Evolutionary conservation across 768 basidiomycete species (phyloP).

Genomic region (Dacryopinax primogenitus): DNA sequence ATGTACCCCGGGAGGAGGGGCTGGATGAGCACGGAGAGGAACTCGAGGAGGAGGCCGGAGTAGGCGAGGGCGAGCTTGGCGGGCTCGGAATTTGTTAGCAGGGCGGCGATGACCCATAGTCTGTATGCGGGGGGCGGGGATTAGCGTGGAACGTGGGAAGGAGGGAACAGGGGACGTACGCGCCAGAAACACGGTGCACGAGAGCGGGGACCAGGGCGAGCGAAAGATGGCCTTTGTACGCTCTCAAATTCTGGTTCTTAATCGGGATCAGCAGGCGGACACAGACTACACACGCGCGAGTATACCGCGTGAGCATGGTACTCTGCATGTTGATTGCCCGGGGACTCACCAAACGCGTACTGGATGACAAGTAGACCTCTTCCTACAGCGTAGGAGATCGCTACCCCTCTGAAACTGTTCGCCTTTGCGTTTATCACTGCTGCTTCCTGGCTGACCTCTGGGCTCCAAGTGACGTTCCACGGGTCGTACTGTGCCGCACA

Average conservation of each 20-base stretch:
- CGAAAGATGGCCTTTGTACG: neutral
- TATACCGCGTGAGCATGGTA: neutral
- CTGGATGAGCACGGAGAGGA: constrained; percentile 5
- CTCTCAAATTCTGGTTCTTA: constrained; percentile 3
- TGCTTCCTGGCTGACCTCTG: neutral
- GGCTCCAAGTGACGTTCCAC: constrained; percentile 1
- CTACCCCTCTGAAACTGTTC: neutral
- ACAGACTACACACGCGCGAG: too few species aligned
- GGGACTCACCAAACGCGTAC: constrained; percentile 9
- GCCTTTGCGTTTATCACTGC: neutral
- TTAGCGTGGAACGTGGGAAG: neutral
- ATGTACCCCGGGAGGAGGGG: constrained; percentile 6
- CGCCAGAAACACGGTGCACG: neutral
- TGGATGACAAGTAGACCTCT: constrained; percentile 5
- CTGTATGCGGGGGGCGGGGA: neutral
- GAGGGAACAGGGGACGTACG: neutral
- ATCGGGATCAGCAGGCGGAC: neutral
- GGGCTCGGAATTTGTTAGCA: neutral
- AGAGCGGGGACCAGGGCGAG: constrained; percentile 3
- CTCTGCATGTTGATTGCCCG: neutral
- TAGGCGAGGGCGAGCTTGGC: constrained; percentile 7
- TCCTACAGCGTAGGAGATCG: constrained; percentile 9
- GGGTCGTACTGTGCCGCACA: constrained; percentile 7
- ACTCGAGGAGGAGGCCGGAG: constrained; percentile 3
- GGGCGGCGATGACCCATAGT: constrained; percentile 4